Conservation (phyloP, 768 basidiomycete genomes). For the Lactarius quietus region DNA sequence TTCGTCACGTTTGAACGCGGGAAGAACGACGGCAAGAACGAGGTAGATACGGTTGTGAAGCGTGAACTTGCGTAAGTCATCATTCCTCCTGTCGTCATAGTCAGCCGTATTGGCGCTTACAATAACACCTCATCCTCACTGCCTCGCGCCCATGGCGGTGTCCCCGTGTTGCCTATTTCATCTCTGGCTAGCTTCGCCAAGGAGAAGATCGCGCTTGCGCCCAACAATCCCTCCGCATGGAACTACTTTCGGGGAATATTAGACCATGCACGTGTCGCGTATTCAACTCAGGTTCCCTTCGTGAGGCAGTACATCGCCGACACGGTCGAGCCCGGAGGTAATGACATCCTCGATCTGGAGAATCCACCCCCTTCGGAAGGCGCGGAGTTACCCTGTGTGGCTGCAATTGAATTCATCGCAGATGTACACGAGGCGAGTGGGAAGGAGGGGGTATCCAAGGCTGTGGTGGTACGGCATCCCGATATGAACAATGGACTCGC, state of each 20-base stretch:
- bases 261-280: conserved; percentile 55
- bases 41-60: conserved; percentile 54
- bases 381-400: conserved; percentile 71
- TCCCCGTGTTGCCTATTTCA: conserved; percentile 2
- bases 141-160: conserved; percentile 12
- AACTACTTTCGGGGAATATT: conserved; percentile 92
- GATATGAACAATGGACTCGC: background rate
- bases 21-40: conserved; percentile 56
- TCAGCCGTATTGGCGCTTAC: background rate
- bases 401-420: conserved; percentile 84
- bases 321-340: conserved; percentile 28
- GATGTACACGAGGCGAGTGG: conserved; percentile 64
- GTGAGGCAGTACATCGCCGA: conserved; percentile 58
- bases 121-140: background rate
- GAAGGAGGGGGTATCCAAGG: conserved; percentile 42
- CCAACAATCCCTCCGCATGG: conserved; percentile 95
- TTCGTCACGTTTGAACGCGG: conserved; percentile 78
- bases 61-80: conserved; percentile 73
- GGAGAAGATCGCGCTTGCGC: conserved; percentile 76
- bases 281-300: conserved; percentile 53
- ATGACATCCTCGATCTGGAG: conserved; percentile 64
- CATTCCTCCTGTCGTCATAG: conserved; percentile 7
- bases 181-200: conserved; percentile 56
- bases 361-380: conserved; percentile 61
- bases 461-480: conserved; percentile 32